phyloP scores from a whole-genome alignment of 495 filamentous ascomycete species.

The Annulohypoxylon moriforme region DNA sequence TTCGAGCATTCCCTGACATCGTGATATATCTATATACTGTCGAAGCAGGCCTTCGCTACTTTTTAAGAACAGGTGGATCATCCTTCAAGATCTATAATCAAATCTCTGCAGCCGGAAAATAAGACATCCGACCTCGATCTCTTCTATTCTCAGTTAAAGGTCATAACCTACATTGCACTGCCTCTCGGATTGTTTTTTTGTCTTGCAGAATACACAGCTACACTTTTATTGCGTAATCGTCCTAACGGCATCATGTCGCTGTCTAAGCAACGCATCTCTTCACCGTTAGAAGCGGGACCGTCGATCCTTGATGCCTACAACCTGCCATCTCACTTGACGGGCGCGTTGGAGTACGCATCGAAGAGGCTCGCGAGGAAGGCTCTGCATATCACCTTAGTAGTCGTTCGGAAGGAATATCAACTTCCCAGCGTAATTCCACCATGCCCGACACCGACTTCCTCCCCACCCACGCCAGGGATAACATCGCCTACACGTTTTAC shows the following conservation, averaged over 20 bases:
- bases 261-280: conserved; percentile 61
- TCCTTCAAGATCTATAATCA: conserved; percentile 27
- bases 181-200: background rate
- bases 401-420: conserved; percentile 62
- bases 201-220: background rate
- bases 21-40: conserved; percentile 26
- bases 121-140: conserved; percentile 16
- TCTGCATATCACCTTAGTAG: conserved; percentile 60
- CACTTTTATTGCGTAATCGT: background rate
- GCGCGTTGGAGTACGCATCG: conserved; percentile 64
- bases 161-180: conserved; percentile 19
- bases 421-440: conserved; percentile 48
- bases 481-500: conserved; percentile 48
- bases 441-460: conserved; percentile 44
- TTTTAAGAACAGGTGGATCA: conserved; percentile 11
- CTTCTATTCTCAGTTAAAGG: conserved; percentile 22
- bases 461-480: conserved; percentile 43
- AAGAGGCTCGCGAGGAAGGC: conserved; percentile 59
- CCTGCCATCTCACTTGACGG: conserved; percentile 56
- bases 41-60: conserved; percentile 3
- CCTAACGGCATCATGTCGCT: conserved; percentile 47
- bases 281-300: conserved; percentile 64
- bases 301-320: conserved; percentile 62
- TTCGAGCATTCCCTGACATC: conserved; percentile 8
- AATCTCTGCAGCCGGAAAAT: conserved; percentile 15